phyloP scores from a whole-genome alignment of 768 basidiomycete species.

The Pulveroboletus sp. region DNA sequence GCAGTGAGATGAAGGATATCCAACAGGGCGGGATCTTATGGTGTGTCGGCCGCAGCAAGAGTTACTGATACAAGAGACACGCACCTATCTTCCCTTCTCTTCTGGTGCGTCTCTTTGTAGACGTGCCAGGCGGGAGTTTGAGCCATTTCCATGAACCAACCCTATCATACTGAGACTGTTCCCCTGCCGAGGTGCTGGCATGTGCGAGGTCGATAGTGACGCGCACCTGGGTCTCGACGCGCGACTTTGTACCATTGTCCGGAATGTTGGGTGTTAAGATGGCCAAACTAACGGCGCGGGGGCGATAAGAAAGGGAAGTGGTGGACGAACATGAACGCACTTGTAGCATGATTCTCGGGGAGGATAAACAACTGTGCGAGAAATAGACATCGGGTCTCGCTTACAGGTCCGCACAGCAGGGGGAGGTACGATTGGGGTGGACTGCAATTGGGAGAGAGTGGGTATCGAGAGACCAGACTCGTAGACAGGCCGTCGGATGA shows the following conservation, averaged over 20 bases:
- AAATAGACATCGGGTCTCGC: slow-evolving; percentile 43
- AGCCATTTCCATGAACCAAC: slow-evolving; percentile 92
- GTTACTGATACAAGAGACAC: slow-evolving; percentile 15
- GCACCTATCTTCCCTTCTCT: slow-evolving; percentile 81
- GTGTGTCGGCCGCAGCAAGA: slow-evolving; percentile 17
- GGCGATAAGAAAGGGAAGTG: slow-evolving; percentile 14
- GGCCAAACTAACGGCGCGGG: slow-evolving; percentile 50
- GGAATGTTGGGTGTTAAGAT: slow-evolving; percentile 85
- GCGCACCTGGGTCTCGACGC: slow-evolving; percentile 94
- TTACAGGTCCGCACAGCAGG: slow-evolving; percentile 58
- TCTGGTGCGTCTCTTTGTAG: slow-evolving; percentile 79
- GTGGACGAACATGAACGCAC: slow-evolving; percentile 39
- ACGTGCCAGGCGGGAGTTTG: slow-evolving; percentile 71
- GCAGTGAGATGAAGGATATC: slow-evolving; percentile 71
- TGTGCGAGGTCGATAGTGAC: slow-evolving; percentile 77
- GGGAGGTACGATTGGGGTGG: slow-evolving; percentile 66
- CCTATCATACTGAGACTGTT: slow-evolving; percentile 65
- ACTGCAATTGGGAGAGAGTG: slow-evolving; percentile 38
- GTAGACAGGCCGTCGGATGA: slow-evolving; percentile 26
- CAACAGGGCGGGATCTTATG: slow-evolving; percentile 58
- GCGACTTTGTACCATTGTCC: slow-evolving; percentile 77
- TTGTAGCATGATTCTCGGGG: slow-evolving; percentile 74
- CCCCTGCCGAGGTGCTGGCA: slow-evolving; percentile 52
- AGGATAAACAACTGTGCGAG: slow-evolving; percentile 64
- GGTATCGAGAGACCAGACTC: slow-evolving; percentile 32